Base-by-base conservation (phyloP, 192 early-diverging fungal species). In the Backusella westeae region DNA sequence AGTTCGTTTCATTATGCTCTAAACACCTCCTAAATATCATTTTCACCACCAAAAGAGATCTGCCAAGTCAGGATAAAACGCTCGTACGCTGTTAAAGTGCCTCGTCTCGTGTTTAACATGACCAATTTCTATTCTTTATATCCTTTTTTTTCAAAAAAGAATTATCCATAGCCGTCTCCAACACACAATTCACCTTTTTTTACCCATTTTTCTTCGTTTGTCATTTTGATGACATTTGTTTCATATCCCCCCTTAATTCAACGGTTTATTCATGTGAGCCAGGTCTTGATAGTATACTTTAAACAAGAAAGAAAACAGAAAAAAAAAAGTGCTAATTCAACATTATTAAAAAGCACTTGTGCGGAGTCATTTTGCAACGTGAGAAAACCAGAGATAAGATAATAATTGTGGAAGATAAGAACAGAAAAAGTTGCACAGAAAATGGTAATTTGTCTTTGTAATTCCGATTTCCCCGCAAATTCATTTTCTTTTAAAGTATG, bases 391-490 rank as follows among this genome's bases (percentile, higher is more conserved):
- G 2, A 59, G 53, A 59, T 59, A 59, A 59, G 53, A 59, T 59
- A 59, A 39, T 26, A 17, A 53, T 19, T 19, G 2, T 21, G 9
- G 46, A 49, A 49, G 46, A 49, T 49, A 49, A 49, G 46, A 49
- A 49, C 17, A 49, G 6, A 49, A 21, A 49, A 49, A 49, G 46
- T 49, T 15, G 46, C 46, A 59, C 23, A 59, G 53, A 59, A 59
- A 59, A 59, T 59, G 53, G 23, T 26, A 59, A 23, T 59, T 59
- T 19, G 53, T 59, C 21, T 59, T 59, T 59, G 53, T 59, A 59
- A 59, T 59, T 59, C 53, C 53, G 53, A 59, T 59, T 59, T 59
- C 53, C 53, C 53, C 53, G 53, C 53, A 59, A 32, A 59, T 59
- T 29, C 19, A 19, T 52, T n/a, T 49, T 49, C 19, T 59, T 32